A percentile compares a stretch with the other conserved stretches of the same genome.
Evolutionary conservation across 306 rosid genomes (phyloP).

Genomic region (Albizia julibrissin): DNA sequence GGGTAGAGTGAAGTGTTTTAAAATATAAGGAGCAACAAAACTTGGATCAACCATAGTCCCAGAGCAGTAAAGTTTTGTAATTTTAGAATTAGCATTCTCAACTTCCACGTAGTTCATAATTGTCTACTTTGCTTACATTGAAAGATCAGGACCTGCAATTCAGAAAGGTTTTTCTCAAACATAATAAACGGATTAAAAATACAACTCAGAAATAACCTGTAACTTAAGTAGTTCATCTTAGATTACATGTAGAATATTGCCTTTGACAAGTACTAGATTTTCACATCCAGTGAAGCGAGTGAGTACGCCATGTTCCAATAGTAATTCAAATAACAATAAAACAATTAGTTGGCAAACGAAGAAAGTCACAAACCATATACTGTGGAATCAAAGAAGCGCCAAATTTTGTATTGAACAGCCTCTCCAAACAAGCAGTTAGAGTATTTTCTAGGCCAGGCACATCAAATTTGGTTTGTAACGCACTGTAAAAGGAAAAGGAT

Average conservation of each 20-base stretch:
- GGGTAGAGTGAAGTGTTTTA: neutral
- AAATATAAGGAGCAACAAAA: conserved; percentile 6
- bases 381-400: conserved; percentile 88
- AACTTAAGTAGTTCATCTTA: conserved; percentile 2
- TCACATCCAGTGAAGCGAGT: neutral
- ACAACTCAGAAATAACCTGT: neutral
- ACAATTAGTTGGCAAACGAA: conserved; percentile 6
- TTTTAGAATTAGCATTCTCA: conserved; percentile 27
- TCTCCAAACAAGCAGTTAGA: conserved; percentile 73
- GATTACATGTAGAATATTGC: neutral
- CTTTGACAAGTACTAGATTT: neutral
- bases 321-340: conserved; percentile 5
- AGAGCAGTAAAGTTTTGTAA: neutral
- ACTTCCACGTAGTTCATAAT: conserved; percentile 1
- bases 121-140: neutral
- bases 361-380: conserved; percentile 58
- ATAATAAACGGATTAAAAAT: conserved; percentile 1
- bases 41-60: conserved; percentile 19
- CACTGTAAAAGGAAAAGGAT: conserved; percentile 53
- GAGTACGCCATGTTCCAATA: conserved; percentile 2
- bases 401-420: conserved; percentile 75
- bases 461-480: conserved; percentile 70
- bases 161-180: neutral
- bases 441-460: conserved; percentile 66
- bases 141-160: conserved; percentile 6